phyloP scores from a whole-genome alignment of 2,329 filamentous ascomycete genomes.

The Chaetomium olivaceum region DNA sequence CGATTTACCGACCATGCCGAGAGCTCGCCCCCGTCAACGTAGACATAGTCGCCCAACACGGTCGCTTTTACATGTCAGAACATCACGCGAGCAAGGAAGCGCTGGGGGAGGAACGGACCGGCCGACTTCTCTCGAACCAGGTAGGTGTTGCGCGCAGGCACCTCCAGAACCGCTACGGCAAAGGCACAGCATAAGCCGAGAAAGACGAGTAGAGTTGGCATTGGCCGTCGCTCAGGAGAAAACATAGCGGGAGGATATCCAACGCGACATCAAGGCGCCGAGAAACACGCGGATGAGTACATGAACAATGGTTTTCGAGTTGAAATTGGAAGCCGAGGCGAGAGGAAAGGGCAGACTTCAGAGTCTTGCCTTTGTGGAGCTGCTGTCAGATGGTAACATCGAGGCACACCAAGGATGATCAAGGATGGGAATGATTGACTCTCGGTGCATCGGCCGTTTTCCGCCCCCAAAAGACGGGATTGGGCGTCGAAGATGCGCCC shows the following conservation, averaged over 20 bases:
- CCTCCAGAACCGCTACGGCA: not conserved
- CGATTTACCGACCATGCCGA: constrained; percentile 13
- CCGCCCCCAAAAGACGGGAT: not conserved
- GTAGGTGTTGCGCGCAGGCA: constrained; percentile 1
- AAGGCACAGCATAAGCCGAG: not conserved
- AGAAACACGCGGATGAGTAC: not conserved
- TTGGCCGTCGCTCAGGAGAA: not conserved
- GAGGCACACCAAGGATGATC: not conserved
- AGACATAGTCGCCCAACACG: constrained; percentile 27
- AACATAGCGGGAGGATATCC: not conserved
- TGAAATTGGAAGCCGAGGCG: not conserved
- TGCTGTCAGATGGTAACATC: not conserved
- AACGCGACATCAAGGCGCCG: not conserved
- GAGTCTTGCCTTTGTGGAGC: not conserved
- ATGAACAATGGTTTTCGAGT: not conserved
- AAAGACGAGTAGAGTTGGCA: not conserved
- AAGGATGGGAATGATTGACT: not conserved
- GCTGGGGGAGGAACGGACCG: not conserved
- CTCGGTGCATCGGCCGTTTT: not conserved
- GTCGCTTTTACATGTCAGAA: constrained; percentile 6
- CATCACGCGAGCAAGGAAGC: not conserved
- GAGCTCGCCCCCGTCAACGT: constrained; percentile 30
- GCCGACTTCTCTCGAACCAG: constrained; percentile 2
- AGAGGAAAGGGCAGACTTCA: not conserved
- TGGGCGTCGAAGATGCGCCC: not conserved